phyloP scores from a whole-genome alignment of 371 early-diverging fungal species.

The Mucor irregularis region DNA sequence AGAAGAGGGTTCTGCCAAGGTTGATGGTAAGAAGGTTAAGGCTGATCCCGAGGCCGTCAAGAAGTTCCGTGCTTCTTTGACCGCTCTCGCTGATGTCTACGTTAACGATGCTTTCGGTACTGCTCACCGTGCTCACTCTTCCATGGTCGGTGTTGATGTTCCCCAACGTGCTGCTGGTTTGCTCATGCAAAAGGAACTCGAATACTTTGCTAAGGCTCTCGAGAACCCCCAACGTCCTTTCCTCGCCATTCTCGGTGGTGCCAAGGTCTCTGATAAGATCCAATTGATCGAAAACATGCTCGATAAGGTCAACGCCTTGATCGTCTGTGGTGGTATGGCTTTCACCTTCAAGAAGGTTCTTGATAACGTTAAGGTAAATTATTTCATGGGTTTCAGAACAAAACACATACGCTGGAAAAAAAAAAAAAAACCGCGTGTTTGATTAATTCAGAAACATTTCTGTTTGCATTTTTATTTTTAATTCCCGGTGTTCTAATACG shows the following conservation, averaged over 20 bases:
- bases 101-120: constrained; percentile 99
- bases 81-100: constrained; percentile 95
- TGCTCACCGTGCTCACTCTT: constrained; percentile 96
- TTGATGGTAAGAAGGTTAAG: constrained; percentile 89
- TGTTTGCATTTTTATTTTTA: too few relatives aligned
- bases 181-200: constrained; percentile 98
- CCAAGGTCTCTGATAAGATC: constrained; percentile 99
- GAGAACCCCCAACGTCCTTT: constrained; percentile 95
- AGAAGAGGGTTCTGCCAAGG: constrained; percentile 96
- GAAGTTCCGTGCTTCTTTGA: constrained; percentile 88
- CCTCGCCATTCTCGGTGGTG: constrained; percentile 98
- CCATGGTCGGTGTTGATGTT: constrained; percentile 96
- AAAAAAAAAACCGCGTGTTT: constrained; percentile 8
- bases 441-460: too few relatives aligned
- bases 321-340: constrained; percentile 98
- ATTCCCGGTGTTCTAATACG: too few relatives aligned
- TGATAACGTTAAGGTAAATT: constrained; percentile 71
- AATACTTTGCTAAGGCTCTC: constrained; percentile 94
- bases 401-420: too few relatives aligned
- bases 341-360: constrained; percentile 96
- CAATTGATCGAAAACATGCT: constrained; percentile 95
- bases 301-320: constrained; percentile 88
- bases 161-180: constrained; percentile 94
- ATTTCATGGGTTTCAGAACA: constrained; percentile 20
- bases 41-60: constrained; percentile 73